Percentiles rank a stretch among this genome's conserved stretches.
Conservation (phyloP, 192 early-diverging fungal species). For the Dispira parvispora region DNA sequence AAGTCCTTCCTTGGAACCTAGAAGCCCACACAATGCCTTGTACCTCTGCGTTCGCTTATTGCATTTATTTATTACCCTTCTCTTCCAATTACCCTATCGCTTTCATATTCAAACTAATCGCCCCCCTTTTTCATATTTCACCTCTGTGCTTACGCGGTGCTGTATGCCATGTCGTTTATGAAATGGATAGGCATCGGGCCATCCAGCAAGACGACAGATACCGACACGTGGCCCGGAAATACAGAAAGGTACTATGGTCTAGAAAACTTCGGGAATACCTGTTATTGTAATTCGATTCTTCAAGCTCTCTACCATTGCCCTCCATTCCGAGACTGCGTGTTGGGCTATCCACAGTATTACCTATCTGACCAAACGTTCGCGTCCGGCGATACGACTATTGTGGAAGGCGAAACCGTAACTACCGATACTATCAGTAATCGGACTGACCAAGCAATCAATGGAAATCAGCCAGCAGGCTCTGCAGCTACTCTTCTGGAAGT, state of each 20-base stretch:
- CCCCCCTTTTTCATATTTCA: background rate
- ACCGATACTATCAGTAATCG: too few species aligned
- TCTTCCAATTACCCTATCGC: background rate
- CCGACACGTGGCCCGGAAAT: slow-evolving; percentile 31
- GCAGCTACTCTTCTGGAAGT: too few species aligned
- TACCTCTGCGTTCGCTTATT: too few species aligned
- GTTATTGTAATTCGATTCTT: slow-evolving; percentile 91
- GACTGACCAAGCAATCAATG: too few species aligned
- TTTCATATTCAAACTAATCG: background rate
- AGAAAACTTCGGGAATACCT: slow-evolving; percentile 59
- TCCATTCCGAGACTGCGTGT: slow-evolving; percentile 85
- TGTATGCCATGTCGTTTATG: slow-evolving; percentile 37
- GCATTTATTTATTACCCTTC: background rate
- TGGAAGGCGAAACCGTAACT: too few species aligned
- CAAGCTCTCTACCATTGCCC: slow-evolving; percentile 92
- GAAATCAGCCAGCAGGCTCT: too few species aligned
- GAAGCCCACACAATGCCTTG: too few species aligned
- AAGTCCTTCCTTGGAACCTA: too few species aligned
- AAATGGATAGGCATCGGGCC: slow-evolving; percentile 45
- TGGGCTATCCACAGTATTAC: slow-evolving; percentile 48
- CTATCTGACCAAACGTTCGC: slow-evolving; percentile 7
- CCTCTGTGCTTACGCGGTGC: background rate
- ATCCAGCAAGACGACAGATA: slow-evolving; percentile 12
- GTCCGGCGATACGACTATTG: slow-evolving; percentile 7
- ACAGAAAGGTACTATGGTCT: slow-evolving; percentile 73